Conservation (phyloP, 352 stramenopile species). For the Phytophthora tubulina region DNA sequence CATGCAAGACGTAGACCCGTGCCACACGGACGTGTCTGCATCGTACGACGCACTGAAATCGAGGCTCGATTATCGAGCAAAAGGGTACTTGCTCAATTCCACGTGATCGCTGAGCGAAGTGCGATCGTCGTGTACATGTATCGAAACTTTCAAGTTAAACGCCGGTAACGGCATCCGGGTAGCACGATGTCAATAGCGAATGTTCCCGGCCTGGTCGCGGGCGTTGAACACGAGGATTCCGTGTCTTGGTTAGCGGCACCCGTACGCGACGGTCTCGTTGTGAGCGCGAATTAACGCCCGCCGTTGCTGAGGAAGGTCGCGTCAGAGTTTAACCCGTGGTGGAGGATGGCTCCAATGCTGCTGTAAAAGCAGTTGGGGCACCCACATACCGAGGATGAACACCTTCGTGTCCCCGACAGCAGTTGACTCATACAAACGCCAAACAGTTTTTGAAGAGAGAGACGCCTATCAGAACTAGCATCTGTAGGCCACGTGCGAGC, state of each 20-base stretch:
- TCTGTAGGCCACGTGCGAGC: conserved; percentile 28
- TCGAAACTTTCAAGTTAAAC: neutral
- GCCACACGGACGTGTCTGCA: conserved; percentile 4
- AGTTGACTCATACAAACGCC: conserved; percentile 13
- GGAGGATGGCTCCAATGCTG: neutral
- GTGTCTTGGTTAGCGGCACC: conserved; percentile 12
- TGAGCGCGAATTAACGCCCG: conserved; percentile 13
- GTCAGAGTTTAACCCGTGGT: conserved; percentile 15
- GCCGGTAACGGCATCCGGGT: neutral
- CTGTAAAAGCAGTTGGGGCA: conserved; percentile 34
- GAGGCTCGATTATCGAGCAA: neutral
- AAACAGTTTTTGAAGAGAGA: conserved; percentile 18
- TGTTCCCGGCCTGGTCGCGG: conserved; percentile 2
- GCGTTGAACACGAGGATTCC: neutral
- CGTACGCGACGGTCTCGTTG: neutral
- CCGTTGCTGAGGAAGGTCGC: conserved; percentile 8
- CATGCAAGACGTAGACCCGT: conserved; percentile 12
- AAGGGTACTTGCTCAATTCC: conserved; percentile 7
- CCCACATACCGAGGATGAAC: neutral
- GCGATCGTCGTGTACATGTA: neutral
- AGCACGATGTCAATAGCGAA: conserved; percentile 16
- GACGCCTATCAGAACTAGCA: conserved; percentile 17
- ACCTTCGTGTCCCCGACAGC: neutral
- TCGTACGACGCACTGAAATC: conserved; percentile 24
- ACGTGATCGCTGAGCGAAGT: conserved; percentile 2